These are phyloP conservation scores for Phytopythium boreale DNA, from an alignment of 352 stramenopile genomes.

Conservation along the genomic window DNA sequence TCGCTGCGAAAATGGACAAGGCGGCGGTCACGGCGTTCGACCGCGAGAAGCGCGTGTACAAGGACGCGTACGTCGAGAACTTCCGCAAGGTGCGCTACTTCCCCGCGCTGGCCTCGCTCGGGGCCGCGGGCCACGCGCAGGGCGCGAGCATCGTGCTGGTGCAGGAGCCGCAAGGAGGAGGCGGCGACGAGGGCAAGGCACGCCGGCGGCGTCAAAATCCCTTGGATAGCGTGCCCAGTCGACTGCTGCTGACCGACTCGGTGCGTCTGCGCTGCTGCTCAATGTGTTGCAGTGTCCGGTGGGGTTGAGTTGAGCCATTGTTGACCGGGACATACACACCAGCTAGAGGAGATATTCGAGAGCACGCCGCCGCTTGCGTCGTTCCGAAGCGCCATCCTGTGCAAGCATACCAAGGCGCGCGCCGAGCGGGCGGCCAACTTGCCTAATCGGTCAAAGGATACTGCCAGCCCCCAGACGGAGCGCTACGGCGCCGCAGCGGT, in stretches of 20 bases:
- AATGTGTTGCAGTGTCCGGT: no score
- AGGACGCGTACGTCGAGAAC: slow-evolving; percentile 69
- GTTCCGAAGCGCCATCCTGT: slow-evolving; percentile 60
- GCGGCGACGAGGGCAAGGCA: slow-evolving; percentile 1
- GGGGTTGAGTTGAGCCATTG: not conserved
- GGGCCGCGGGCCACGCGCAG: slow-evolving; percentile 31
- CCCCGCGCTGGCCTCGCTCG: slow-evolving; percentile 57
- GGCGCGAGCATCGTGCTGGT: slow-evolving; percentile 67
- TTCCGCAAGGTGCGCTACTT: slow-evolving; percentile 75
- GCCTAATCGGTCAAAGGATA: slow-evolving; percentile 8
- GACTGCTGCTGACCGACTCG: slow-evolving; percentile 48
- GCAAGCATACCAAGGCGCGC: slow-evolving; percentile 62
- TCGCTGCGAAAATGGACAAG: slow-evolving; percentile 39
- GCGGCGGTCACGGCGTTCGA: slow-evolving; percentile 55
- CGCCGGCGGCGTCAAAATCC: slow-evolving; percentile 11
- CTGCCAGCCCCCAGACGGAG: not conserved
- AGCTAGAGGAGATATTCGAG: slow-evolving; percentile 67
- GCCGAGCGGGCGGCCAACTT: slow-evolving; percentile 10
- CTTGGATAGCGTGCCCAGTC: slow-evolving; percentile 40
- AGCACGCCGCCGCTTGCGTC: slow-evolving; percentile 42
- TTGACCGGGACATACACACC: not conserved
- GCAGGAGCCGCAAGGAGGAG: slow-evolving; percentile 28
- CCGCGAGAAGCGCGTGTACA: slow-evolving; percentile 75
- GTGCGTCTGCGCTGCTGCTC: slow-evolving; percentile 16
- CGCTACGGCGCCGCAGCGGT: slow-evolving; percentile 11